Conservation (phyloP, 306 rosid genomes). For the Vigna unguiculata region DNA sequence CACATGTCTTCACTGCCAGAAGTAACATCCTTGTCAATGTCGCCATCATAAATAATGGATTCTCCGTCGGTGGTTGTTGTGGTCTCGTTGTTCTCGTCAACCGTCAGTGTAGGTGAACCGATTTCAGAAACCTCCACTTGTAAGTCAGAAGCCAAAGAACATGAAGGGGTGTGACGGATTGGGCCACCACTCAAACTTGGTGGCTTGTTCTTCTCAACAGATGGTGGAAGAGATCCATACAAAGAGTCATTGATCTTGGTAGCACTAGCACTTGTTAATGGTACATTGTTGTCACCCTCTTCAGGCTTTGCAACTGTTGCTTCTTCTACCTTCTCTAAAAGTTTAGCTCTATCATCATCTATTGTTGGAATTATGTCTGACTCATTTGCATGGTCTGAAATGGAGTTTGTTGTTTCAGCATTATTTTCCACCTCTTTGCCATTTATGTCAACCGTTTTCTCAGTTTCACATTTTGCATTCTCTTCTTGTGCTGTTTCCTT, state of each 20-base stretch:
- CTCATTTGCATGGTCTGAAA: constrained; percentile 38
- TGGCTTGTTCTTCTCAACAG: constrained; percentile 45
- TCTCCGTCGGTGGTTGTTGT: constrained; percentile 63
- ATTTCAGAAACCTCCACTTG: constrained; percentile 92
- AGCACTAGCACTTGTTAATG: constrained; percentile 46
- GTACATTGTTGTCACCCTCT: constrained; percentile 15
- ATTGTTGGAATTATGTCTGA: constrained; percentile 19
- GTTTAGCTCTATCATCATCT: constrained; percentile 21
- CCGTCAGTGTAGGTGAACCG: constrained; percentile 71
- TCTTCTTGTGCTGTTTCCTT: constrained; percentile 38
- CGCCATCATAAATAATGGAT: constrained; percentile 62
- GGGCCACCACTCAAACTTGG: constrained; percentile 29
- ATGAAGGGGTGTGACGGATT: constrained; percentile 56
- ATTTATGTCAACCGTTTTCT: background rate
- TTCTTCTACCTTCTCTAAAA: constrained; percentile 38
- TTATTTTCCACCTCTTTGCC: constrained; percentile 35
- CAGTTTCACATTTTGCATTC: constrained; percentile 21
- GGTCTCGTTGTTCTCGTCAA: constrained; percentile 59
- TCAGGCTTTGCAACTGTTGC: constrained; percentile 37
- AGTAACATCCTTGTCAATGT: constrained; percentile 56
- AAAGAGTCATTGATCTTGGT: constrained; percentile 50
- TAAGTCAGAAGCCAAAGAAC: constrained; percentile 84
- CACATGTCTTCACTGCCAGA: constrained; percentile 59
- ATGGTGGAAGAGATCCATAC: constrained; percentile 58
- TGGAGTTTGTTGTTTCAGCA: constrained; percentile 36